phyloP scores from a whole-genome alignment of 2,329 filamentous ascomycete genomes.

The Epichloe scottii region DNA sequence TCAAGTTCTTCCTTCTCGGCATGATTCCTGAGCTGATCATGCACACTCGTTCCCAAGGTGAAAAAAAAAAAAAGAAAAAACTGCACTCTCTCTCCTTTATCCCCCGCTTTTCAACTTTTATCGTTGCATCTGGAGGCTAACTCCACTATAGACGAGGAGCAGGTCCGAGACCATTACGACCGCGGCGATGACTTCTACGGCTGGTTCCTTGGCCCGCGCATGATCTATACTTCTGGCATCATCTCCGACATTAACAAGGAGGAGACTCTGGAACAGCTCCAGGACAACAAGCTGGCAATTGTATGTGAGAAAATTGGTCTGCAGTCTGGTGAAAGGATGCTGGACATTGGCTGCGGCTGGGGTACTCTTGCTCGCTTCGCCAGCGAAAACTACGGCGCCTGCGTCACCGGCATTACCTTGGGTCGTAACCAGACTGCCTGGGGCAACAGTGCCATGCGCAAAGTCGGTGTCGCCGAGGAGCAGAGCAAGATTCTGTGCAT shows the following conservation, averaged over 20 bases:
- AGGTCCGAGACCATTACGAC: conserved; percentile 96
- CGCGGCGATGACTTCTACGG: conserved; percentile 96
- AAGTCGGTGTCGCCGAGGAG: conserved; percentile 67
- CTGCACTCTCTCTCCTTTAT: too few species aligned
- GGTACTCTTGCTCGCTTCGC: conserved; percentile 91
- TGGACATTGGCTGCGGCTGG: conserved; percentile 97
- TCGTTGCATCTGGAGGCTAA: conserved; percentile 7
- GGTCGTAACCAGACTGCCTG: conserved; percentile 93
- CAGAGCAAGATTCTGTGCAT: conserved; percentile 90
- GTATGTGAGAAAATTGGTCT: conserved; percentile 94
- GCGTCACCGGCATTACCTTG: conserved; percentile 81
- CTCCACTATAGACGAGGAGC: conserved; percentile 57
- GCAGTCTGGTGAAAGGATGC: conserved; percentile 65
- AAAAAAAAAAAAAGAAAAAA: neutral
- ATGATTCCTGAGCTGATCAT: conserved; percentile 86
- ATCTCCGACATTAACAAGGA: conserved; percentile 80
- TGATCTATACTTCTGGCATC: conserved; percentile 96
- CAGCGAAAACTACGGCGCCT: conserved; percentile 78
- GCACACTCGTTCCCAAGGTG: conserved; percentile 76
- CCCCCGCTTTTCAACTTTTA: too few species aligned
- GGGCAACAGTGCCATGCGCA: conserved; percentile 83
- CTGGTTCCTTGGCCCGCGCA: conserved; percentile 96
- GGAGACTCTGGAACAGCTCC: conserved; percentile 85
- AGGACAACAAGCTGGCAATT: conserved; percentile 92
- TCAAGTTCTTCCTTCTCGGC: conserved; percentile 77